Conservation (phyloP, 2,329 filamentous ascomycete genomes). For the Pseudonectria buxi region DNA sequence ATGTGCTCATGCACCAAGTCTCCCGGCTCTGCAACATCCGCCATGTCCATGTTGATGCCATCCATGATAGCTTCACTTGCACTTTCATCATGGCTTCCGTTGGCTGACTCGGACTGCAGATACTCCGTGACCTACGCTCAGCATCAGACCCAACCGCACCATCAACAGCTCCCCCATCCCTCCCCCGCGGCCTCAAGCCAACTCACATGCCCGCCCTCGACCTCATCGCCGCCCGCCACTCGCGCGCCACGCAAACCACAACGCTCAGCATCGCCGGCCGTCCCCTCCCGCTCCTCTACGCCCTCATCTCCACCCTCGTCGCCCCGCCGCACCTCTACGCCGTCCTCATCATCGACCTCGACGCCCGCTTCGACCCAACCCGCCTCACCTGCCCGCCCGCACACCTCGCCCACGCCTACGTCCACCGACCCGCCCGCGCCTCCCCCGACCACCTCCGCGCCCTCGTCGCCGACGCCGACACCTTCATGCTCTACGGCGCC, state of each 20-base stretch:
- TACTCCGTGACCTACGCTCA: constrained; percentile 19
- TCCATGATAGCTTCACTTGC: too few relatives aligned
- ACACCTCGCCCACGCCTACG: constrained; percentile 45
- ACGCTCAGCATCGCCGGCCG: constrained; percentile 46
- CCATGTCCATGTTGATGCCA: too few relatives aligned
- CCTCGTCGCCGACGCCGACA: constrained; percentile 34
- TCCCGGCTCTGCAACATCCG: too few relatives aligned
- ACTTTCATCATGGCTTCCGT: too few relatives aligned
- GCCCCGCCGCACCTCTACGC: constrained; percentile 39
- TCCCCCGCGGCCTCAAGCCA: constrained; percentile 17
- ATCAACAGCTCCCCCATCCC: constrained; percentile 11
- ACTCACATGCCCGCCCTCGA: constrained; percentile 41
- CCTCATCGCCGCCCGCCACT: constrained; percentile 38
- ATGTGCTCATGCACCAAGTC: too few relatives aligned
- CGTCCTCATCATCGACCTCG: constrained; percentile 49
- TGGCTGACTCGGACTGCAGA: constrained; percentile 5
- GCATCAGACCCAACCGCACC: constrained; percentile 14
- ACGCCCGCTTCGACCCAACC: constrained; percentile 48
- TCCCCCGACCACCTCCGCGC: constrained; percentile 24
- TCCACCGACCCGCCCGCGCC: constrained; percentile 35
- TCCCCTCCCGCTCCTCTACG: constrained; percentile 49
- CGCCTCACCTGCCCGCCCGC: constrained; percentile 31
- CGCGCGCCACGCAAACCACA: constrained; percentile 40
- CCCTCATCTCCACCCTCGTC: constrained; percentile 46
- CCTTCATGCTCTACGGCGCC: constrained; percentile 45